Evolutionary conservation across 495 filamentous ascomycete genomes (phyloP), one percentile per base, ranked within the genome.

Genomic region (Aspergillus sparsus): DNA sequence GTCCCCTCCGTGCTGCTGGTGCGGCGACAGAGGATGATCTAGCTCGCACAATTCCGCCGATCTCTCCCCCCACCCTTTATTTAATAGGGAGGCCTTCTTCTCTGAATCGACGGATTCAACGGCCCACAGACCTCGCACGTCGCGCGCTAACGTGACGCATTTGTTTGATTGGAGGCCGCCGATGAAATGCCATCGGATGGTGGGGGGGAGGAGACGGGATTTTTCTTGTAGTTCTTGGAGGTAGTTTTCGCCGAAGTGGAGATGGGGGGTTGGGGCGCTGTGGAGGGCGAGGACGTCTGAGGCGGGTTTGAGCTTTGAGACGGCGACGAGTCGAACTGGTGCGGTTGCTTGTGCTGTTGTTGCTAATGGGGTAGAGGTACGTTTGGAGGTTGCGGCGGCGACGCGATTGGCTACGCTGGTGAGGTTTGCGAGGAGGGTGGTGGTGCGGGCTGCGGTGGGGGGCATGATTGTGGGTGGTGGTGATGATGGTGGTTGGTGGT

Each of bases 191-290:
- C 94, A 98, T 55, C 83, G 80, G 56, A 98, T 89, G 16, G 77
- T 82, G 0, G 89, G 85, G 0, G 94, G 94, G 6, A 98, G 83
- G 16, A 92, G 66, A 9, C 82, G 78, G 10, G 92, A 89, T 75
- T 98, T 98, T 71, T 93, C 85, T 51, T 83, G 77, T 44, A 98
- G 86, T 70, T 98, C 94, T 76, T 97, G 92, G 12, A 89, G 82
- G 79, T 98, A 98, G 77, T 98, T 98, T 75, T 98, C 94, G 62
- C 94, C 94, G 73, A 97, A 97, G 74, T 98, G 92, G 52, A 79
- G 64, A 44, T 96, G 93, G 0, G 67, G 49, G 16, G 78, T 71
- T 0, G 81, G 79, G 1, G 81, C 65, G 58, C 84, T 76, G 77
- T 95, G 88, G 3, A 98, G 82, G 51, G 90, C 86, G 44, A 96